A percentile compares a stretch with the other conserved stretches of the same genome.
Evolutionary conservation across 768 basidiomycete genomes (phyloP).

Genomic region (Hericium rajendrae): DNA sequence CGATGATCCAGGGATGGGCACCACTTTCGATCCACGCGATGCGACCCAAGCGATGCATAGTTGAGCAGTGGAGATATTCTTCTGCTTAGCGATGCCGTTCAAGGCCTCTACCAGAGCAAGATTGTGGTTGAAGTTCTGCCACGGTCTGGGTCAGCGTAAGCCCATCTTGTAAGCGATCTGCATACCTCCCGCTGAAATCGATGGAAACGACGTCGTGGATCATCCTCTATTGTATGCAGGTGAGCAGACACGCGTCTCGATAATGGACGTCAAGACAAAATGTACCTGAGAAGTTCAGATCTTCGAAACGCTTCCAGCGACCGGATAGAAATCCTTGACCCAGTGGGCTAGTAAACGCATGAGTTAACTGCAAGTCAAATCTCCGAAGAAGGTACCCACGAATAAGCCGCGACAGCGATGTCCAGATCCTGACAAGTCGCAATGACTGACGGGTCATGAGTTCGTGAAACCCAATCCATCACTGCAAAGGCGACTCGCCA

Average conservation of each 20-base stretch:
- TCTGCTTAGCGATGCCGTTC: slow-evolving; percentile 29
- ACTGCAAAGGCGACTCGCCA: slow-evolving; percentile 17
- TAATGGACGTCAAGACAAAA: too few relatives aligned
- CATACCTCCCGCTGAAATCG: slow-evolving; percentile 29
- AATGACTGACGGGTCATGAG: slow-evolving; percentile 28
- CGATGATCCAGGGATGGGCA: slow-evolving; percentile 41
- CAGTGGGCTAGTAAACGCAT: slow-evolving; percentile 24
- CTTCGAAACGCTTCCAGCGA: slow-evolving; percentile 27
- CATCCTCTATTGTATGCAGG: slow-evolving; percentile 21
- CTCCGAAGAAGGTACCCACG: slow-evolving; percentile 12
- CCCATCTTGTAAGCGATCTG: slow-evolving; percentile 10
- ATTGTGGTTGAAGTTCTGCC: slow-evolving; percentile 32
- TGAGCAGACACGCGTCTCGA: not conserved
- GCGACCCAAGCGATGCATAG: slow-evolving; percentile 31
- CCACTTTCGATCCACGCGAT: slow-evolving; percentile 26
- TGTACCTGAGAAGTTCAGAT: not conserved
- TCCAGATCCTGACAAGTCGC: slow-evolving; percentile 43
- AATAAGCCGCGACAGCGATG: slow-evolving; percentile 50
- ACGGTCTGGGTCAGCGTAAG: slow-evolving; percentile 3
- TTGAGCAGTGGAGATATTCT: slow-evolving; percentile 31
- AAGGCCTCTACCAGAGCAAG: slow-evolving; percentile 32
- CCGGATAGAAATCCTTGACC: slow-evolving; percentile 47
- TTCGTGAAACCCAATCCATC: not conserved
- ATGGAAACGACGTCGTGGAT: slow-evolving; percentile 24
- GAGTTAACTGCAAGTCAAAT: not conserved